These are phyloP conservation scores for Astraeus odoratus DNA, from an alignment of 768 basidiomycete genomes.

Conservation along the genomic window DNA sequence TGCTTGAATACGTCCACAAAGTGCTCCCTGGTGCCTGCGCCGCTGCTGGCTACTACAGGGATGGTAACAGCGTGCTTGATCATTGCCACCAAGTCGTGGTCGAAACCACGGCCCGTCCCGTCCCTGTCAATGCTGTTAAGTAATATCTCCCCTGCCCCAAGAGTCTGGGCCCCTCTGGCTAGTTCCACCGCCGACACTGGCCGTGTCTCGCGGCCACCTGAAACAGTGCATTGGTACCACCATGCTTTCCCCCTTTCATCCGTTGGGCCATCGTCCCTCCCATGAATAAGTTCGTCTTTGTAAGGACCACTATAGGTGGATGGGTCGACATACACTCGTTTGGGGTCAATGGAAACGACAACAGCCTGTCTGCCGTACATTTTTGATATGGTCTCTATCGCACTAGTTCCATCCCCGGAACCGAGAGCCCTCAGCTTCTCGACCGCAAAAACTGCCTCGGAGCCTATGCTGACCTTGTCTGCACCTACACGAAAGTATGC, in stretches of 20 bases:
- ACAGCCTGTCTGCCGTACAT: conserved; percentile 95
- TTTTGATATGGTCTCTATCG: conserved; percentile 87
- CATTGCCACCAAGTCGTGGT: conserved; percentile 72
- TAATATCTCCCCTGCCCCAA: conserved; percentile 94
- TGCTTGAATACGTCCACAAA: conserved; percentile 81
- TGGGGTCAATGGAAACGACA: conserved; percentile 95
- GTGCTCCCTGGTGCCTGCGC: conserved; percentile 77
- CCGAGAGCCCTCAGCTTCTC: conserved; percentile 62
- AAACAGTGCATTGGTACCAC: conserved; percentile 99
- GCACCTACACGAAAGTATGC: conserved; percentile 96
- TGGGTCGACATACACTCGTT: conserved; percentile 71
- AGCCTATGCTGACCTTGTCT: conserved; percentile 97
- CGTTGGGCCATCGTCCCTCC: conserved; percentile 37
- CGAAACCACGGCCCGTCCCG: conserved; percentile 89
- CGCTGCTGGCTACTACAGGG: conserved; percentile 92
- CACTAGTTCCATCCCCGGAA: conserved; percentile 64
- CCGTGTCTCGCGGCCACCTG: conserved; percentile 80
- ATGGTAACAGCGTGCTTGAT: conserved; percentile 74
- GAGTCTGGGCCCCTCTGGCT: conserved; percentile 79
- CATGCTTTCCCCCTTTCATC: conserved; percentile 70
- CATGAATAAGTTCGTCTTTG: conserved; percentile 51
- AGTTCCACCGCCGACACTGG: conserved; percentile 86
- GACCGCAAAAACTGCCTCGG: conserved; percentile 91
- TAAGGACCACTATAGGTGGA: conserved; percentile 62
- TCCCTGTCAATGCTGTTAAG: conserved; percentile 97